phyloP scores from a whole-genome alignment of 2,329 filamentous ascomycete species.

The Diatrype stigma region DNA sequence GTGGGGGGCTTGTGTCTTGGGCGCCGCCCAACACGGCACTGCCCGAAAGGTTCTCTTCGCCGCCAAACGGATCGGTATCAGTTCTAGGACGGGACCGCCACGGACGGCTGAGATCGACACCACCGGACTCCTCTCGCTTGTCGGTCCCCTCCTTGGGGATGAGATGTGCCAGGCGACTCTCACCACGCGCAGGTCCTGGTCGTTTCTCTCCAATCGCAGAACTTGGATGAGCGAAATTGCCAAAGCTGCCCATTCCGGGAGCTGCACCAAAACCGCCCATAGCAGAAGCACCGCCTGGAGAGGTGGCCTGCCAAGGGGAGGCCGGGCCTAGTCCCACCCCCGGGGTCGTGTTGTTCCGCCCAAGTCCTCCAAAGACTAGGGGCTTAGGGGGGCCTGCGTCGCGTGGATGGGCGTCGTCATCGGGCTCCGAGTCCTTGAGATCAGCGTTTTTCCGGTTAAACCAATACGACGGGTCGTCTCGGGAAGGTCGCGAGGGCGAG shows the following conservation, averaged over 20 bases:
- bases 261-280: slow-evolving; percentile 77
- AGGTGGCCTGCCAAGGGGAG: slow-evolving; percentile 42
- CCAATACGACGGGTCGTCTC: slow-evolving; percentile 61
- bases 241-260: slow-evolving; percentile 84
- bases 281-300: slow-evolving; percentile 56
- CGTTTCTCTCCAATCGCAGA: slow-evolving; percentile 67
- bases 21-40: slow-evolving; percentile 72
- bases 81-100: slow-evolving; percentile 61
- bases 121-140: slow-evolving; percentile 45
- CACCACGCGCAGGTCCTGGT: slow-evolving; percentile 63
- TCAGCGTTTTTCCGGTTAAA: slow-evolving; percentile 52
- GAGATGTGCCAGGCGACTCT: slow-evolving; percentile 81
- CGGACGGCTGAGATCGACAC: slow-evolving; percentile 36
- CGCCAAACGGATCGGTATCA: slow-evolving; percentile 72
- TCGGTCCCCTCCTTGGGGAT: slow-evolving; percentile 75
- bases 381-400: slow-evolving; percentile 25
- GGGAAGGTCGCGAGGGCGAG: slow-evolving; percentile 61
- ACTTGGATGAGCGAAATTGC: slow-evolving; percentile 72
- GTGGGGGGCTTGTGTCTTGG: slow-evolving; percentile 59
- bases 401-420: slow-evolving; percentile 33
- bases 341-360: slow-evolving; percentile 49
- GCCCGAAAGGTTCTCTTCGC: slow-evolving; percentile 62
- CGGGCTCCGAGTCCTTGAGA: slow-evolving; percentile 48
- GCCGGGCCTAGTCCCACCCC: slow-evolving; percentile 40
- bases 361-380: slow-evolving; percentile 42